phyloP scores from a whole-genome alignment of 306 rosid species.

The Fagus crenata region DNA sequence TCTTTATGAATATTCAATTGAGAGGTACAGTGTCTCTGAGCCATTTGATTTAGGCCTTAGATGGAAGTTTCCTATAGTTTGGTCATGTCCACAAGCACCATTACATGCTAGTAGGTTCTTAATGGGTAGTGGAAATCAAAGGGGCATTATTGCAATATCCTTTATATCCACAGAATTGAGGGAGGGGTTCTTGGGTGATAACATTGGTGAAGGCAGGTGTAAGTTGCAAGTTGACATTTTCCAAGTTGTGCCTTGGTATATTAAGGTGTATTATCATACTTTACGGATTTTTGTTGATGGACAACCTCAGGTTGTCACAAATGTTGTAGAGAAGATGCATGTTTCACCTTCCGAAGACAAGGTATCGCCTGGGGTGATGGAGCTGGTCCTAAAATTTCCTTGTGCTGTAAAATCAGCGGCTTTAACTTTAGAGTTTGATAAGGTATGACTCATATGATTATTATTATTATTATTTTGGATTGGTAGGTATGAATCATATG shows the following conservation, averaged over 20 bases:
- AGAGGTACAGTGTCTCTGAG: constrained; percentile 43
- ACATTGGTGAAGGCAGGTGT: constrained; percentile 51
- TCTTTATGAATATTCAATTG: constrained; percentile 63
- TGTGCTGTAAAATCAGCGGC: constrained; percentile 76
- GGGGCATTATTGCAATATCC: constrained; percentile 91
- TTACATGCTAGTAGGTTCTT: constrained; percentile 80
- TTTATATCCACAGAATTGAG: constrained; percentile 62
- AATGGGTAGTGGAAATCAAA: constrained; percentile 91
- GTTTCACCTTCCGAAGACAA: constrained; percentile 96
- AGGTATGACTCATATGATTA: constrained; percentile 46
- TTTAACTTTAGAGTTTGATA: constrained; percentile 72
- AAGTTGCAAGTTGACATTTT: constrained; percentile 70
- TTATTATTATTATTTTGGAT: too few relatives aligned
- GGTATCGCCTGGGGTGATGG: constrained; percentile 84
- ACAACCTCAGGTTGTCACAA: constrained; percentile 43
- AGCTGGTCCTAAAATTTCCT: constrained; percentile 73
- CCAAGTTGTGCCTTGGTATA: constrained; percentile 97
- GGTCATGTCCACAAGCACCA: constrained; percentile 78
- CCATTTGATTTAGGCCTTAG: constrained; percentile 76
- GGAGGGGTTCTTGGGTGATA: constrained; percentile 33
- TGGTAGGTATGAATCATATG: constrained; percentile 46
- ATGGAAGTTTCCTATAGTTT: constrained; percentile 75
- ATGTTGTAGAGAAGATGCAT: constrained; percentile 65
- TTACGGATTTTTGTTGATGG: constrained; percentile 65
- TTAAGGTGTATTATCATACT: constrained; percentile 88